These are phyloP conservation scores for Yamadazyma dendronema DNA, from an alignment of 1,139 yeast species.

Conservation along the genomic window DNA sequence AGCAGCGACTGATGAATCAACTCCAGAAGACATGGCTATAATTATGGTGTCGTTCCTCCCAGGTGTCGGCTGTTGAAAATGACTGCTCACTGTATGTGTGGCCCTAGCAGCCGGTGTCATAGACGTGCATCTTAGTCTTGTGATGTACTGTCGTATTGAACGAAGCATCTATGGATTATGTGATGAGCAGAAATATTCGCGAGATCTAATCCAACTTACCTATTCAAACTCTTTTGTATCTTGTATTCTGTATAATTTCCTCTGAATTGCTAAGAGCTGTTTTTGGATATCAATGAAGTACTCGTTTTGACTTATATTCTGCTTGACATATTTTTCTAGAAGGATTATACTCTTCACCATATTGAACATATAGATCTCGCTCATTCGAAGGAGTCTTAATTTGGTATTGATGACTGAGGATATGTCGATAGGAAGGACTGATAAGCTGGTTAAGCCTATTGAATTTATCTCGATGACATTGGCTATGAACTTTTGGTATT, in stretches of 20 bases:
- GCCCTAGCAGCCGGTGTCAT: too few relatives aligned
- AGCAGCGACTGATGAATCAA: constrained; percentile 91
- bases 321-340: constrained; percentile 11
- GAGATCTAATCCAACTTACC: too few relatives aligned
- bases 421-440: constrained; percentile 6
- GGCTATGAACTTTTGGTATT: constrained; percentile 8
- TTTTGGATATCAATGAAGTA: constrained; percentile 5
- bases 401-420: constrained; percentile 5
- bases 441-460: constrained; percentile 7
- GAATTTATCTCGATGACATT: constrained; percentile 8
- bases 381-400: constrained; percentile 5
- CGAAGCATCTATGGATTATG: too few relatives aligned
- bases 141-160: too few relatives aligned
- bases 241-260: too few relatives aligned
- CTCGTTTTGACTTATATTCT: constrained; percentile 10
- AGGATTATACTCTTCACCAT: constrained; percentile 10
- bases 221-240: too few relatives aligned
- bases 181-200: too few relatives aligned
- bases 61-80: constrained; percentile 45
- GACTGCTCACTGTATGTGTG: too few relatives aligned
- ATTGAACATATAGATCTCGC: constrained; percentile 8
- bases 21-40: constrained; percentile 96
- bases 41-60: constrained; percentile 55
- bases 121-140: too few relatives aligned
- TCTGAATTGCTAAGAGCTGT: neutral